These are phyloP conservation scores for Apiotrichum akiyoshidainum DNA, from an alignment of 1,284 basidiomycete species.

Conservation along the genomic window DNA sequence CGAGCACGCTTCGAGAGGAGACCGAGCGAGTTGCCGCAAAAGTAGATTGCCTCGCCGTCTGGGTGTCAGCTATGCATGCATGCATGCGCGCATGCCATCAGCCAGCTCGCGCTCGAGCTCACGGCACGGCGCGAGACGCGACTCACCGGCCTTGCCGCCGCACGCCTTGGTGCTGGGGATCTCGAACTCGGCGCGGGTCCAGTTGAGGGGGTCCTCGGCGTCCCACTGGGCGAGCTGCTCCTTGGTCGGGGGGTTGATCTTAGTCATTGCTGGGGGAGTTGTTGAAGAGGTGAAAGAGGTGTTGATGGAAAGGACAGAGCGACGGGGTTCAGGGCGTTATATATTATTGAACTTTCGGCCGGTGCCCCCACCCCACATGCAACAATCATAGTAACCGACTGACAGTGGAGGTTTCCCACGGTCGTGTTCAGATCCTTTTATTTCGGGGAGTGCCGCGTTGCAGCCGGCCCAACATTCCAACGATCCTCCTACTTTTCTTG, in stretches of 20 bases:
- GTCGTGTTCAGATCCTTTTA: neutral
- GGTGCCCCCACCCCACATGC: too few relatives aligned
- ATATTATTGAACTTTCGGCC: neutral
- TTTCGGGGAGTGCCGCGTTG: too few relatives aligned
- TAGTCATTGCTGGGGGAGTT: conserved; percentile 6
- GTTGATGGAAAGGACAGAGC: neutral
- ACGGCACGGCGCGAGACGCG: neutral
- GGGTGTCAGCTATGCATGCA: conserved; percentile 7
- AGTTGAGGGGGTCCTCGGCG: conserved; percentile 43
- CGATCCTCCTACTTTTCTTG: too few relatives aligned
- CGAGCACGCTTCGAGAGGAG: conserved; percentile 71
- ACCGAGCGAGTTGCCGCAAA: conserved; percentile 95
- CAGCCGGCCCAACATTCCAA: too few relatives aligned
- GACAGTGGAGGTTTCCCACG: neutral
- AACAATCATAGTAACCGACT: too few relatives aligned
- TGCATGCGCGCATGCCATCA: neutral
- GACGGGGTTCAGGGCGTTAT: too few relatives aligned
- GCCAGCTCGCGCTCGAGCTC: neutral
- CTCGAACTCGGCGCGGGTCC: conserved; percentile 50
- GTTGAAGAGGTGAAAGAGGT: neutral
- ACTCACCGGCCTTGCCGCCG: conserved; percentile 45
- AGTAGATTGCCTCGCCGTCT: conserved; percentile 61
- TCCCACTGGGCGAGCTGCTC: conserved; percentile 33
- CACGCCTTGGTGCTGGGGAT: conserved; percentile 43
- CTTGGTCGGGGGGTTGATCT: conserved; percentile 13